A percentile compares a stretch with the other conserved stretches of the same genome.
phyloP scores from a whole-genome alignment of 371 early-diverging fungal genomes.

The Mucor saturninus region DNA sequence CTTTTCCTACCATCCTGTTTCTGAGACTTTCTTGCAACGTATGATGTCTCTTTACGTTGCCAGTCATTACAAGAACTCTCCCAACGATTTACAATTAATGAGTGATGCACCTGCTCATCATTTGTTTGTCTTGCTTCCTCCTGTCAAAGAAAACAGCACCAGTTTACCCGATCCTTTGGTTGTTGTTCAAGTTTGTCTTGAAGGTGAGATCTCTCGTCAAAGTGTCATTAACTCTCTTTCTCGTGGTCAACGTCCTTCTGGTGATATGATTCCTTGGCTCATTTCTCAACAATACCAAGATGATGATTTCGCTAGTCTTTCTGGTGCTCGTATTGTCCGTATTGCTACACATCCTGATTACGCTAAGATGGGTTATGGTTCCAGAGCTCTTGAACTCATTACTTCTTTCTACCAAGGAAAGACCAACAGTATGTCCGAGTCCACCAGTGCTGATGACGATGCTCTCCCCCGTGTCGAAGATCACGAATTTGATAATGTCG shows the following conservation, averaged over 20 bases:
- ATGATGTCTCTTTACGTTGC: conserved; percentile 98
- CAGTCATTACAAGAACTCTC: conserved; percentile 99
- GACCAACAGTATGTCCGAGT: conserved; percentile 72
- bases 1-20: conserved; percentile 94
- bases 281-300: conserved; percentile 97
- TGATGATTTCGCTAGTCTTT: conserved; percentile 92
- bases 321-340: conserved; percentile 99
- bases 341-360: conserved; percentile 99
- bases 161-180: conserved; percentile 94
- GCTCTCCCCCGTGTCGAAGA: conserved; percentile 60
- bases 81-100: conserved; percentile 98
- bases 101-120: conserved; percentile 99
- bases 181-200: conserved; percentile 93
- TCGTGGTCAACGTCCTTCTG: conserved; percentile 87
- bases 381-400: conserved; percentile 84
- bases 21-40: conserved; percentile 95
- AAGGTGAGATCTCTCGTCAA: conserved; percentile 93
- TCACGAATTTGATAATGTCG: conserved; percentile 67
- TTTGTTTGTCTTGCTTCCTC: conserved; percentile 96
- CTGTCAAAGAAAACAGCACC: conserved; percentile 70
- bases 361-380: conserved; percentile 97
- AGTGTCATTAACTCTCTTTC: conserved; percentile 83
- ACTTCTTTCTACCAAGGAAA: conserved; percentile 88
- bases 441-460: conserved; percentile 45
- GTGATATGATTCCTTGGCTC: conserved; percentile 99